Conservation (phyloP, 352 stramenopile species). For the Peronospora destructor region DNA sequence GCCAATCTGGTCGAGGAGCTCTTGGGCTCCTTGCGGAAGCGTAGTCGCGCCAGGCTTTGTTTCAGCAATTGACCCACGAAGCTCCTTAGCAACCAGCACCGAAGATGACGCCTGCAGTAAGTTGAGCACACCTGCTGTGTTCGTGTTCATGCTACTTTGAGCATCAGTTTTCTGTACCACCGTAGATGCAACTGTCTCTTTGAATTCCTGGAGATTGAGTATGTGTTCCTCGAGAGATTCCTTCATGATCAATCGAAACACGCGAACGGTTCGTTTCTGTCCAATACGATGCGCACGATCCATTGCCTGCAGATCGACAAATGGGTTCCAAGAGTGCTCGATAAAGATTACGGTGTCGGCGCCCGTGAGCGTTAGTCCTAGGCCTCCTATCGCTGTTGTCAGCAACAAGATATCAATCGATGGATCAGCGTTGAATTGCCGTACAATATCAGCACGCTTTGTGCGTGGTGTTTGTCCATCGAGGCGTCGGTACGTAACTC, state of each 20-base stretch:
- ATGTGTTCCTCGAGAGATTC: conserved; percentile 73
- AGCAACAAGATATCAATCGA: conserved; percentile 92
- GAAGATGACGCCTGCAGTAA: conserved; percentile 53
- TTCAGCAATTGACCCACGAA: conserved; percentile 7
- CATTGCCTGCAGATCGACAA: conserved; percentile 92
- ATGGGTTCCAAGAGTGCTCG: conserved; percentile 97
- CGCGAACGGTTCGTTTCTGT: conserved; percentile 58
- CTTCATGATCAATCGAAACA: conserved; percentile 77
- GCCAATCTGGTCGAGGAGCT: conserved; percentile 56
- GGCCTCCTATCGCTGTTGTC: conserved; percentile 91
- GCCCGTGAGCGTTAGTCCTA: conserved; percentile 95
- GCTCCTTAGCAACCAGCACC: conserved; percentile 31
- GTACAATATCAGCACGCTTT: conserved; percentile 76
- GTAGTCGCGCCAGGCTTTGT: conserved; percentile 5
- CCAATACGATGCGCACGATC: conserved; percentile 77
- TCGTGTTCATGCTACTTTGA: conserved; percentile 53
- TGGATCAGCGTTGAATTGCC: conserved; percentile 89
- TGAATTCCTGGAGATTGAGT: conserved; percentile 73
- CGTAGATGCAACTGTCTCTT: conserved; percentile 58
- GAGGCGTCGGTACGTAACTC: conserved; percentile 82
- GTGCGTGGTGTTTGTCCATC: conserved; percentile 84
- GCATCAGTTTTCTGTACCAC: conserved; percentile 51
- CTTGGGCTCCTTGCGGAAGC: conserved; percentile 30
- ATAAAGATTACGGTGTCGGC: conserved; percentile 97
- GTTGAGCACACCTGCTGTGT: conserved; percentile 54